A percentile compares a stretch with the other conserved stretches of the same genome.
Conservation (phyloP, 495 filamentous ascomycete species). For the Penicillium waksmanii region DNA sequence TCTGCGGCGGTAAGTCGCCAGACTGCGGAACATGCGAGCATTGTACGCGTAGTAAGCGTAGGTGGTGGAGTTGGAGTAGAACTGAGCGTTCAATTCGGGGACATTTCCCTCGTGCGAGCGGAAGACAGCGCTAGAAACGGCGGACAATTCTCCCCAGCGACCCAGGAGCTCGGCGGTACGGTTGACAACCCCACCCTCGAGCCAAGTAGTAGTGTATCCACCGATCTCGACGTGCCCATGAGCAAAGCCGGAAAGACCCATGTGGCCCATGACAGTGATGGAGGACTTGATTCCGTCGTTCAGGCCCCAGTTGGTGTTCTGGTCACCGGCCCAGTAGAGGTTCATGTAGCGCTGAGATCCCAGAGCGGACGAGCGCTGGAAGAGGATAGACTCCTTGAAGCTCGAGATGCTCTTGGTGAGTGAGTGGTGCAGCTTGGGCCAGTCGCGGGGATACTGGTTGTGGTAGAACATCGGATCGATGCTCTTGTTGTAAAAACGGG, state of each 20-base stretch:
- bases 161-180: slow-evolving; percentile 29
- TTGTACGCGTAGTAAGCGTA: slow-evolving; percentile 29
- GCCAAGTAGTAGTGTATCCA: slow-evolving; percentile 30
- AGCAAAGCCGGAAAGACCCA: slow-evolving; percentile 32
- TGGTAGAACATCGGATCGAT: slow-evolving; percentile 27
- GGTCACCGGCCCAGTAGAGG: slow-evolving; percentile 32
- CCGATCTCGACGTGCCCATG: slow-evolving; percentile 31
- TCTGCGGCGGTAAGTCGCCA: slow-evolving; percentile 24
- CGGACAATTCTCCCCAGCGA: slow-evolving; percentile 30
- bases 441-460: slow-evolving; percentile 30
- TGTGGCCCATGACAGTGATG: slow-evolving; percentile 31
- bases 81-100: slow-evolving; percentile 27
- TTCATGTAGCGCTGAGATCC: slow-evolving; percentile 30
- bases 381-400: slow-evolving; percentile 27
- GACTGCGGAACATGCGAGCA: slow-evolving; percentile 30
- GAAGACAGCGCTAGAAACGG: slow-evolving; percentile 28
- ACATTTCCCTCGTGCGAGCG: slow-evolving; percentile 34
- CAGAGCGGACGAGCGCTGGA: slow-evolving; percentile 28
- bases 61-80: slow-evolving; percentile 29
- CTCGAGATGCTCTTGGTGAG: slow-evolving; percentile 21
- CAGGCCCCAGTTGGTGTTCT: slow-evolving; percentile 31
- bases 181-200: slow-evolving; percentile 24
- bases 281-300: slow-evolving; percentile 33
- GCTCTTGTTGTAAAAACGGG: slow-evolving; percentile 28
- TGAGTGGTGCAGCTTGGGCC: slow-evolving; percentile 29